Evolutionary conservation across 495 filamentous ascomycete species (phyloP).

Genomic region (Thermothielavioides terrestris): DNA sequence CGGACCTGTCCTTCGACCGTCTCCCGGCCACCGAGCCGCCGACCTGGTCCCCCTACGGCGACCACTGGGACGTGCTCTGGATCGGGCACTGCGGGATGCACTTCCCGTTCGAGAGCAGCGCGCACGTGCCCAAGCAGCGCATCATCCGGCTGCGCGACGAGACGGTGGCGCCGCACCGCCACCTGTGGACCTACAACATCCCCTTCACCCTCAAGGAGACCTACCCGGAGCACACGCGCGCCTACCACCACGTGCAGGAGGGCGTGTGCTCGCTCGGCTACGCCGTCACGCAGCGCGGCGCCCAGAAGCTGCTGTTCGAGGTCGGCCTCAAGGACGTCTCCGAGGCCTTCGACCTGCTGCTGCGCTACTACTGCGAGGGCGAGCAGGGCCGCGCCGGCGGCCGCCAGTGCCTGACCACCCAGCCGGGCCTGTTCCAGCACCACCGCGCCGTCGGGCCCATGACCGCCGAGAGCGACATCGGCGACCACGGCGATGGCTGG

Average conservation of each 20-base stretch:
- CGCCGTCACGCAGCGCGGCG: slow-evolving; percentile 22
- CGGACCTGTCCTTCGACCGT: slow-evolving; percentile 15
- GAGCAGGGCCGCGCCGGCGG: slow-evolving; percentile 9
- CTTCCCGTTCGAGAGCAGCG: slow-evolving; percentile 19
- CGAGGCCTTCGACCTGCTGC: slow-evolving; percentile 21
- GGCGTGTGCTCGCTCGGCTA: slow-evolving; percentile 28
- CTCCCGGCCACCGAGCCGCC: slow-evolving; percentile 23
- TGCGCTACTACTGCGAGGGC: slow-evolving; percentile 26
- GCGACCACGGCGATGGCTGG: slow-evolving; percentile 21
- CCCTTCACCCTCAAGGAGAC: slow-evolving; percentile 16
- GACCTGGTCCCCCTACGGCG: slow-evolving; percentile 45
- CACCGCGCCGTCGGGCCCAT: slow-evolving; percentile 19
- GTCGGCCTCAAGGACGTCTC: slow-evolving; percentile 20
- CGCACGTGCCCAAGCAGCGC: slow-evolving; percentile 17
- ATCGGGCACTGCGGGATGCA: slow-evolving; percentile 41
- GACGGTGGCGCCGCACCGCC: slow-evolving; percentile 22
- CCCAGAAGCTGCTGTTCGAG: slow-evolving; percentile 23
- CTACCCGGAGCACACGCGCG: slow-evolving; percentile 27
- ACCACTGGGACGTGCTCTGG: slow-evolving; percentile 53
- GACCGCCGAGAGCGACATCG: slow-evolving; percentile 24
- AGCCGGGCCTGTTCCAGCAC: slow-evolving; percentile 26
- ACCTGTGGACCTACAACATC: slow-evolving; percentile 25
- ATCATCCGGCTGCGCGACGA: slow-evolving; percentile 17
- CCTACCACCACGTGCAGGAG: slow-evolving; percentile 28
- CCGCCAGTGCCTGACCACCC: slow-evolving; percentile 24